Percentiles rank a stretch among this genome's conserved stretches.
These are phyloP conservation scores for Phoma sp. DNA, from an alignment of 2,329 filamentous ascomycete genomes.

Conservation along the genomic window DNA sequence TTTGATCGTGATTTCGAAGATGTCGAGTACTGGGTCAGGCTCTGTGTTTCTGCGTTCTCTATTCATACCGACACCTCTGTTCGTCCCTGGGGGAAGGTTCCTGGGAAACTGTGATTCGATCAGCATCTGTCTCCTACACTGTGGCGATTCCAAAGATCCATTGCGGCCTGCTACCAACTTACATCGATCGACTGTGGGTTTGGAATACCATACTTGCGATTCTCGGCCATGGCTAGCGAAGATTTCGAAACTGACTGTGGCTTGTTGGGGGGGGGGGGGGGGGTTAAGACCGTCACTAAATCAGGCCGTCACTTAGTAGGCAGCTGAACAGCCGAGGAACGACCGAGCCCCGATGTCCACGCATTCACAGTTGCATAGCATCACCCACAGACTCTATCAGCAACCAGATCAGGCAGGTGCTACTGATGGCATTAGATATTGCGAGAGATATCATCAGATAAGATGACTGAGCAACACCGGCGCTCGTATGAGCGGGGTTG, in stretches of 20 bases:
- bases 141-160: background rate
- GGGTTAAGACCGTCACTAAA: too few relatives aligned
- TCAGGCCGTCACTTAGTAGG: too few relatives aligned
- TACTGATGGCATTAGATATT: background rate
- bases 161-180: too few relatives aligned
- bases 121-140: background rate
- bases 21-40: background rate
- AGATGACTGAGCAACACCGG: constrained; percentile 3
- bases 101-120: background rate
- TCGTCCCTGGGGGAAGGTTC: background rate
- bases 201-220: background rate
- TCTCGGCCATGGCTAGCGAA: background rate
- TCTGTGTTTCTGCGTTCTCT: background rate
- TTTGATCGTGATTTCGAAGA: background rate
- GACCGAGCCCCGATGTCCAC: background rate
- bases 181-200: background rate
- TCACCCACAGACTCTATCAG: background rate
- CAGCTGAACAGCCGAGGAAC: too few relatives aligned
- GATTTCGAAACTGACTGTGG: too few relatives aligned
- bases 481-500: background rate
- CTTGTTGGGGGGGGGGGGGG: too few relatives aligned
- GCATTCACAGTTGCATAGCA: background rate
- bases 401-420: background rate
- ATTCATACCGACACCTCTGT: background rate
- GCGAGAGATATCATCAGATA: background rate